Evolutionary conservation across 345 rosid genomes (phyloP), one percentile per base, ranked within the genome.

Genomic region (Excoecaria cochinchinensis): DNA sequence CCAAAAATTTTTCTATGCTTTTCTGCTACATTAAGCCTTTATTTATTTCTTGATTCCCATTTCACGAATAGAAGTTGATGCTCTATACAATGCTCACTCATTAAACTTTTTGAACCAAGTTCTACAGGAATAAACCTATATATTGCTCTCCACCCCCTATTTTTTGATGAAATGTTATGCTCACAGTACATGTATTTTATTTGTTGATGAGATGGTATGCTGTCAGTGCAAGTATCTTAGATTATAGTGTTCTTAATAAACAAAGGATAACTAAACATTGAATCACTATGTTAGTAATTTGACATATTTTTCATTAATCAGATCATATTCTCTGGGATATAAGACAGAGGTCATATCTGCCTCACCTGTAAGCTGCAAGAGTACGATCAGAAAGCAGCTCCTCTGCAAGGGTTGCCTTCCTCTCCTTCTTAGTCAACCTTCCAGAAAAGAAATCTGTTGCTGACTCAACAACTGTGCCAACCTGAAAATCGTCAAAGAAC

Each of bases 371-470:
- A 15, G 86, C 84, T 58, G 74, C 64, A 64, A 82, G 73, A 42
- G 67, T 67, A 38, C 83, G 81, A 77, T 93, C 97, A 72, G 90
- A 82, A 53, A 93, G 88, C 79, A 95, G 85, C 79, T 93, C 98
- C 9, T 95, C 99, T 8, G 98, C 95, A 78, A 93, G 82, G 69
- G 84, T 87, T 47, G 87, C 58, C 82, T 86, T 95, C 81, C 97
- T 95, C 83, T 95, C 90, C 89, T 90, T 93, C 86, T 89, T 95
- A 36, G 90, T 87, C 65, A 95, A 65, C 84, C 98, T 86, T 40
- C 80, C 74, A 4, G 86, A 76, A 85, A 74, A 89, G 90, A 77
- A 91, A 36, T 92, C 98, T 24, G 78, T 31, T 19, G 94, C 76
- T 14, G 97, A 89, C 71, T 87, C 97, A 46, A 95, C 74, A 36